These are phyloP conservation scores for Malus hybrid DNA, from an alignment of 331 rosid genomes.

Conservation along the genomic window DNA sequence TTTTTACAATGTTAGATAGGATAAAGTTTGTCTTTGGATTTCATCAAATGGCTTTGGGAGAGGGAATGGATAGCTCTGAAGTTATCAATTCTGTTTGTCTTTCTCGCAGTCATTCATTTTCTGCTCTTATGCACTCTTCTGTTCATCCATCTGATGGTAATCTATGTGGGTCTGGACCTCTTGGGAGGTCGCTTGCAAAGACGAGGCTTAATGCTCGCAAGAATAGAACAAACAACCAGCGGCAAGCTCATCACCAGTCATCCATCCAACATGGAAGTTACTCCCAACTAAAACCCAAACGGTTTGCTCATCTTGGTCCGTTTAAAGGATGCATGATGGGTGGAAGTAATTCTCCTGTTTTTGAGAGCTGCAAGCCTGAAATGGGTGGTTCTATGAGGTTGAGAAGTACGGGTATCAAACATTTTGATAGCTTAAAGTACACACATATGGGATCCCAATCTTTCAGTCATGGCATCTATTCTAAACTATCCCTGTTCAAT, in stretches of 20 bases:
- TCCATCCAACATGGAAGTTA: constrained; percentile 26
- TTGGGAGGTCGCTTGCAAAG: constrained; percentile 25
- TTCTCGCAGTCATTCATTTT: constrained; percentile 58
- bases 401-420: constrained; percentile 19
- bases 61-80: constrained; percentile 18
- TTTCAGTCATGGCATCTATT: constrained; percentile 35
- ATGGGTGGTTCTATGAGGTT: constrained; percentile 72
- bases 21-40: constrained; percentile 50
- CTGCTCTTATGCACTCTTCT: constrained; percentile 38
- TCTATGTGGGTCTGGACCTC: constrained; percentile 29
- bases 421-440: constrained; percentile 17
- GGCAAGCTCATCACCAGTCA: constrained; percentile 23
- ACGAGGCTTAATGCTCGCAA: constrained; percentile 10
- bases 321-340: constrained; percentile 54
- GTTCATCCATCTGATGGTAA: constrained; percentile 46
- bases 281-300: constrained; percentile 31
- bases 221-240: constrained; percentile 28
- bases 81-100: constrained; percentile 26
- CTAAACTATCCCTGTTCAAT: constrained; percentile 36
- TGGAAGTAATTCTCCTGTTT: constrained; percentile 43
- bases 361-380: constrained; percentile 32
- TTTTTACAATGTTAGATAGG: constrained; percentile 69
- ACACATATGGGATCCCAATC: constrained; percentile 30
- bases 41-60: constrained; percentile 22
- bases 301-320: constrained; percentile 35